Percentiles rank a stretch among this genome's conserved stretches.
Evolutionary conservation across 1,284 basidiomycete species (phyloP).

Genomic region (Marasmius sp.): DNA sequence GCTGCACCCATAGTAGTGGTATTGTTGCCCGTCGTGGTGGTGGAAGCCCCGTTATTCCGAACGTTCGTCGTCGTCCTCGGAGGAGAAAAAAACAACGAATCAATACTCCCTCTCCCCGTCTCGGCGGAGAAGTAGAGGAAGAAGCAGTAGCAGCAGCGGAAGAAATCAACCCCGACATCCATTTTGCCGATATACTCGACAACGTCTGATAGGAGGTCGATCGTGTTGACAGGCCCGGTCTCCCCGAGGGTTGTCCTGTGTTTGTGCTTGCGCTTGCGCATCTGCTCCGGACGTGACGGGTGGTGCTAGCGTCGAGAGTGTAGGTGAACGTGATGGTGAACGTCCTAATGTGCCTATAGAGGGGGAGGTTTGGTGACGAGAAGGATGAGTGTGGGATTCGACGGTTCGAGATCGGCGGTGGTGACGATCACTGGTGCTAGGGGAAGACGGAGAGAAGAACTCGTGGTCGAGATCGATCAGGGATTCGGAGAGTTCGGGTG

Average conservation of each 20-base stretch:
- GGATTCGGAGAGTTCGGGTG: slow-evolving; percentile 6
- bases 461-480: slow-evolving; percentile 35
- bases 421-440: slow-evolving; percentile 4
- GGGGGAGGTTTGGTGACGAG: slow-evolving; percentile 9
- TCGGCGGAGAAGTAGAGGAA: slow-evolving; percentile 14
- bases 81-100: not conserved
- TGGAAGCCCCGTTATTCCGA: no score
- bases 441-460: slow-evolving; percentile 25
- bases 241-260: slow-evolving; percentile 4
- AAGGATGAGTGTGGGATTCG: slow-evolving; percentile 3
- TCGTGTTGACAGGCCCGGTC: slow-evolving; percentile 17
- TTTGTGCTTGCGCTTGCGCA: not conserved
- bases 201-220: slow-evolving; percentile 34
- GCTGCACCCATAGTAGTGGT: no score
- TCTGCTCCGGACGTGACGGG: slow-evolving; percentile 22
- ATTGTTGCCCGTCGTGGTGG: no score
- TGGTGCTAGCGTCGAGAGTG: slow-evolving; percentile 26
- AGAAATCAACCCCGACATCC: slow-evolving; percentile 33
- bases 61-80: not conserved
- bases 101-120: not conserved
- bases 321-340: slow-evolving; percentile 24
- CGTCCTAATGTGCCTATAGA: slow-evolving; percentile 14
- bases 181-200: slow-evolving; percentile 36
- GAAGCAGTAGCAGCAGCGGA: slow-evolving; percentile 13
- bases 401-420: not conserved